Evolutionary conservation across 2,329 filamentous ascomycete genomes (phyloP).

Genomic region (Phaeosphaeria sp.): DNA sequence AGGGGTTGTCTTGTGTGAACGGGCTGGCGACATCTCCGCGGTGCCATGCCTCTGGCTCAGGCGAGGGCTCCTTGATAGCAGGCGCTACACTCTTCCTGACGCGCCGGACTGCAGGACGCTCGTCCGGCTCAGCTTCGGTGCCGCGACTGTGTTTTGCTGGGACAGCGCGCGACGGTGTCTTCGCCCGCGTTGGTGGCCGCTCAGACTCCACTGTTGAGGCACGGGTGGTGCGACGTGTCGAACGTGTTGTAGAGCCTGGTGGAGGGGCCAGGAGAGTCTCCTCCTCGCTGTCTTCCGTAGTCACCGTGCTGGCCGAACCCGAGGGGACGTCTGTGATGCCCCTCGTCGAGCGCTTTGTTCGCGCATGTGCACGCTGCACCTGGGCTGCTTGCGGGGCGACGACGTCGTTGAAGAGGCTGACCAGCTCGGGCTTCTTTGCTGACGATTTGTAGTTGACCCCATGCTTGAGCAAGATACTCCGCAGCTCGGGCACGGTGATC

Average conservation of each 20-base stretch:
- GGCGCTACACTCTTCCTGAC: slow-evolving; percentile 49
- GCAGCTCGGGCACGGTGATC: slow-evolving; percentile 85
- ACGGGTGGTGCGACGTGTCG: slow-evolving; percentile 48
- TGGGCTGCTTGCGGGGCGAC: slow-evolving; percentile 80
- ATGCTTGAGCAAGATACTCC: slow-evolving; percentile 90
- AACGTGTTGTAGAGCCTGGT: slow-evolving; percentile 30
- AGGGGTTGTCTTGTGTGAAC: slow-evolving; percentile 91
- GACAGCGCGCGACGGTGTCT: slow-evolving; percentile 46
- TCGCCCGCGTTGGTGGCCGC: slow-evolving; percentile 29
- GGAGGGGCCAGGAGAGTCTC: slow-evolving; percentile 55
- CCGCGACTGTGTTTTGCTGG: slow-evolving; percentile 54
- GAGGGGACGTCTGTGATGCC: slow-evolving; percentile 76
- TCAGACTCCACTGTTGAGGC: slow-evolving; percentile 49
- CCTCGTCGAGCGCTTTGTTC: slow-evolving; percentile 83
- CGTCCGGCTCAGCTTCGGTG: slow-evolving; percentile 44
- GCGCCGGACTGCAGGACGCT: slow-evolving; percentile 43
- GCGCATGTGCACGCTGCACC: slow-evolving; percentile 75
- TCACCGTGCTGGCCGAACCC: slow-evolving; percentile 67
- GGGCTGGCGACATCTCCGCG: slow-evolving; percentile 63
- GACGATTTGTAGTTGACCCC: slow-evolving; percentile 84
- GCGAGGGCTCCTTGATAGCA: slow-evolving; percentile 53
- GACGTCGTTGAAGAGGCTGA: slow-evolving; percentile 81
- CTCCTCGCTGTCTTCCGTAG: slow-evolving; percentile 62
- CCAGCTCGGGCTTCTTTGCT: slow-evolving; percentile 88
- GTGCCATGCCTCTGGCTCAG: slow-evolving; percentile 58